These are phyloP conservation scores for Senecio squalidus DNA, from an alignment of 140 eudicot genomes.

Conservation along the genomic window DNA sequence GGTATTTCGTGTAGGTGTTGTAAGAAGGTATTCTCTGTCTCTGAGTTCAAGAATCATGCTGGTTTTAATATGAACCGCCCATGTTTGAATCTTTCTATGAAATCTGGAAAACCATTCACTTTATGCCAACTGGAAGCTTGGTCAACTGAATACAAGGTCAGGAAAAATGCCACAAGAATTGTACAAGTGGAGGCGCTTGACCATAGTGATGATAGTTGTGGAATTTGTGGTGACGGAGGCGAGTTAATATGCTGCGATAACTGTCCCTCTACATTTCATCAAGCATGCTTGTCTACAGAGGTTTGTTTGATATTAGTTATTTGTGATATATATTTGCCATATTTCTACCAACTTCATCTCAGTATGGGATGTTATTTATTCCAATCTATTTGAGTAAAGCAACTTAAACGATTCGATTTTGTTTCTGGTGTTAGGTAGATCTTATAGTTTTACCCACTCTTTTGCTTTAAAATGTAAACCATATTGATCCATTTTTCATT, in stretches of 20 bases:
- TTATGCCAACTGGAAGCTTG: constrained; percentile 92
- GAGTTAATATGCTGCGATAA: constrained; percentile 91
- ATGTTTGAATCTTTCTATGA: constrained; percentile 71
- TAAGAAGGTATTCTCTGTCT: constrained; percentile 52
- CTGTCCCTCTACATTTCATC: constrained; percentile 92
- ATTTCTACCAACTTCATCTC: too few relatives aligned
- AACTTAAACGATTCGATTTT: too few relatives aligned
- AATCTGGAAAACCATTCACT: constrained; percentile 77
- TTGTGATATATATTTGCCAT: background rate
- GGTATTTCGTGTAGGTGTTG: constrained; percentile 84
- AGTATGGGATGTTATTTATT: too few relatives aligned
- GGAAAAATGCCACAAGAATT: constrained; percentile 43
- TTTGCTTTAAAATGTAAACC: too few relatives aligned
- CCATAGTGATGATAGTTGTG: constrained; percentile 84
- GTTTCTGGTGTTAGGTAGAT: too few relatives aligned
- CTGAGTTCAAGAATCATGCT: constrained; percentile 76
- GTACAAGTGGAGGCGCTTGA: constrained; percentile 43
- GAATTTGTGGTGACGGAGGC: constrained; percentile 96
- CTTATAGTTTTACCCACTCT: too few relatives aligned
- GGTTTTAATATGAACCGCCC: constrained; percentile 51
- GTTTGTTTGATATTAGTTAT: constrained; percentile 34
- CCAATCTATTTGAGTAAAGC: too few relatives aligned
- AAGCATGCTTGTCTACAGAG: constrained; percentile 74
- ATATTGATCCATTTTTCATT: too few relatives aligned
- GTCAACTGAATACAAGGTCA: constrained; percentile 87